A percentile compares a stretch with the other conserved stretches of the same genome.
Conservation (phyloP, 106 monocot species). For the Acorus gramineus region DNA sequence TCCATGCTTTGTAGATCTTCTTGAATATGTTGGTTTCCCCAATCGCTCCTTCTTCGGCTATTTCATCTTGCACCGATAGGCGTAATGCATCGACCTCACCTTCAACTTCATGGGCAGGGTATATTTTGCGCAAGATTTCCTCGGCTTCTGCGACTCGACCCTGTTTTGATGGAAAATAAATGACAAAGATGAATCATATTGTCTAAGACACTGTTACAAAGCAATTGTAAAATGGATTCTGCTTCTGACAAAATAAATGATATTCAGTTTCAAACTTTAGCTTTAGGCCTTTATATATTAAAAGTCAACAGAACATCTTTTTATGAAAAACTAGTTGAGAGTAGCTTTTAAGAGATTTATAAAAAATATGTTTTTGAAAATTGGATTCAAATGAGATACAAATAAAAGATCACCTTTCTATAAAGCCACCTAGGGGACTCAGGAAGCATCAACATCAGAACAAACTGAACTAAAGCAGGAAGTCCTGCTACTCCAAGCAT, state of each 20-base stretch:
- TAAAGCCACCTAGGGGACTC: slow-evolving; percentile 88
- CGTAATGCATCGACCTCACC: slow-evolving; percentile 49
- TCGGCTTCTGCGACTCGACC: slow-evolving; percentile 49
- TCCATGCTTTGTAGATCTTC: slow-evolving; percentile 44
- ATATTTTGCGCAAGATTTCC: slow-evolving; percentile 53
- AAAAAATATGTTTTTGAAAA: too few species aligned
- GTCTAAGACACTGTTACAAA: too few species aligned
- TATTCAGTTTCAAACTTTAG: too few species aligned
- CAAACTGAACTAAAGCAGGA: slow-evolving; percentile 65
- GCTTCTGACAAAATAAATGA: too few species aligned
- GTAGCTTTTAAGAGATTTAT: too few species aligned
- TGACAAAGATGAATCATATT: too few species aligned
- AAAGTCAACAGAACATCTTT: too few species aligned
- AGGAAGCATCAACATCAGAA: slow-evolving; percentile 64
- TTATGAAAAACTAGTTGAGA: too few species aligned
- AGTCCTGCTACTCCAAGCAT: slow-evolving; percentile 80
- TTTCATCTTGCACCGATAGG: slow-evolving; percentile 48
- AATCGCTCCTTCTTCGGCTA: slow-evolving; percentile 43
- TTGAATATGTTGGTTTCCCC: slow-evolving; percentile 18
- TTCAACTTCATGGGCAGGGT: slow-evolving; percentile 46
- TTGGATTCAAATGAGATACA: too few species aligned
- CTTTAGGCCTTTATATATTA: too few species aligned
- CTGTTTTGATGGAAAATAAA: slow-evolving; percentile 18
- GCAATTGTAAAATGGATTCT: too few species aligned
- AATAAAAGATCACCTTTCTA: slow-evolving; percentile 37